Conservation (phyloP, 176 grass and related monocot genomes). For the Oryza longistaminata region DNA sequence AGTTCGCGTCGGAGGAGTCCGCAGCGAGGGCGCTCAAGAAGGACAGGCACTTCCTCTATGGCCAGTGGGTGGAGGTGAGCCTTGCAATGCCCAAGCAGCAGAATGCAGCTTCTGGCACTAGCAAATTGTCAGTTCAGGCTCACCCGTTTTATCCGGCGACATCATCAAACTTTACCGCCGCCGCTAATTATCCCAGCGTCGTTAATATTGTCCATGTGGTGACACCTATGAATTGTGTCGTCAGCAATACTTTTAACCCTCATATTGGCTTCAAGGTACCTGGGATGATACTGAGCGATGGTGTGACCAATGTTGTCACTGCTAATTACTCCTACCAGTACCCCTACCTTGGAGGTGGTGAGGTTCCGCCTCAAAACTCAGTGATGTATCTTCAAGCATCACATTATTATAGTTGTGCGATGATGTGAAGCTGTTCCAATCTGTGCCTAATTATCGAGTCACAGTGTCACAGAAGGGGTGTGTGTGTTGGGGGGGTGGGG, state of each 20-base stretch:
- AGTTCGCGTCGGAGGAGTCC: background rate
- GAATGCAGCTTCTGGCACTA: background rate
- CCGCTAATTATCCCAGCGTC: background rate
- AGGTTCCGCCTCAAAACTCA: background rate
- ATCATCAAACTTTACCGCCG: background rate
- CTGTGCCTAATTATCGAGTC: background rate
- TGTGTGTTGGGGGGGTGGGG: no score
- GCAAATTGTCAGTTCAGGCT: background rate
- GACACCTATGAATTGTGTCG: background rate
- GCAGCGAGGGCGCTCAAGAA: conserved; percentile 3
- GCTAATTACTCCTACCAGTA: background rate
- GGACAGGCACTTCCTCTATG: background rate
- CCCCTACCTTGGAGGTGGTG: background rate
- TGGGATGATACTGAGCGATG: background rate
- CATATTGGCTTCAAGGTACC: background rate
- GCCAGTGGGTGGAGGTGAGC: conserved; percentile 25
- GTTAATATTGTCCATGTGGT: background rate
- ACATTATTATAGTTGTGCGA: background rate
- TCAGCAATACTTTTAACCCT: background rate
- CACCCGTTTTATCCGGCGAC: background rate
- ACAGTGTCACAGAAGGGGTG: background rate
- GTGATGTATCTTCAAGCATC: background rate
- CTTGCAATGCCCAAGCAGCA: conserved; percentile 6
- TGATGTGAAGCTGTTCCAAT: background rate
- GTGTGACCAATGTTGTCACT: background rate